These are phyloP conservation scores for Chytriomyces sp. DNA, from an alignment of 192 early-diverging fungal genomes.

Conservation along the genomic window DNA sequence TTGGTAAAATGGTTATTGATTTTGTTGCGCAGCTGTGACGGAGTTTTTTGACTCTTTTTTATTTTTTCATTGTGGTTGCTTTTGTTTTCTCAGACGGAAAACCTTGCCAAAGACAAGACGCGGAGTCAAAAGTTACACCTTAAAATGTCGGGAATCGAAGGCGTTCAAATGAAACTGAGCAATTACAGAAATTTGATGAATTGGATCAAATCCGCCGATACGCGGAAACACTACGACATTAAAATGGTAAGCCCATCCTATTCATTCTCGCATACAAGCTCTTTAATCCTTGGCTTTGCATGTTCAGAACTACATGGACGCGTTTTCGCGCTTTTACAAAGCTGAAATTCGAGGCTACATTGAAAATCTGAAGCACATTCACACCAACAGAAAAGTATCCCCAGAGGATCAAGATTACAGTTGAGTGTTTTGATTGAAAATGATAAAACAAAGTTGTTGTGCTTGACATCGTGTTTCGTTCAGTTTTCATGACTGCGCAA, in stretches of 20 bases:
- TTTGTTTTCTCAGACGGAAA: slow-evolving; percentile 1
- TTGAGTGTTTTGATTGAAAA: slow-evolving; percentile 2
- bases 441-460: background rate
- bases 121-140: slow-evolving; percentile 15
- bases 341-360: slow-evolving; percentile 54
- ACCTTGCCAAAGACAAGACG: slow-evolving; percentile 23
- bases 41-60: background rate
- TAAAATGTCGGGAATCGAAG: slow-evolving; percentile 46
- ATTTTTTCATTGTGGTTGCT: too few species aligned
- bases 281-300: background rate
- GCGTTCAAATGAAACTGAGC: slow-evolving; percentile 52
- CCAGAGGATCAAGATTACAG: slow-evolving; percentile 47
- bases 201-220: slow-evolving; percentile 62
- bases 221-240: slow-evolving; percentile 59
- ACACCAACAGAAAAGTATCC: slow-evolving; percentile 36
- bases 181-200: slow-evolving; percentile 51
- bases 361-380: slow-evolving; percentile 41
- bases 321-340: slow-evolving; percentile 47
- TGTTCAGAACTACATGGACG: slow-evolving; percentile 46
- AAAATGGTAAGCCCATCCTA: slow-evolving; percentile 50
- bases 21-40: background rate
- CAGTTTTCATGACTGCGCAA: slow-evolving; percentile 32
- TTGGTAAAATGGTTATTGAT: slow-evolving; percentile 1
- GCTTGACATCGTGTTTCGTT: background rate
- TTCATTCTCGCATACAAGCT: background rate